Evolutionary conservation across 306 rosid species (phyloP).

Genomic region (Pachyrhizus erosus): DNA sequence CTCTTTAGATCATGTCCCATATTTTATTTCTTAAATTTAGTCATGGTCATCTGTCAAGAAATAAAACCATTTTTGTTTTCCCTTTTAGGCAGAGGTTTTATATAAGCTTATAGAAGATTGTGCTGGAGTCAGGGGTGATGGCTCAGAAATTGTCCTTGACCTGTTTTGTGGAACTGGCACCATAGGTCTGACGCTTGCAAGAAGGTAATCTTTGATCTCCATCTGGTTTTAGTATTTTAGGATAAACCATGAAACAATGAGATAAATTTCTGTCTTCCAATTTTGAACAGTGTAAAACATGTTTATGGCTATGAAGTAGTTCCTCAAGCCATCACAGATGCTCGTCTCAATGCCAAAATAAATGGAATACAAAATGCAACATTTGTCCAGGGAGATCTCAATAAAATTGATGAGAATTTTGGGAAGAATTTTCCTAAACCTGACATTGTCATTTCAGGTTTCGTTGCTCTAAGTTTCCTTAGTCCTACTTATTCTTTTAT

Average conservation of each 20-base stretch:
- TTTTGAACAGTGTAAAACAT: constrained; percentile 70
- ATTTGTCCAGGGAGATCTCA: constrained; percentile 92
- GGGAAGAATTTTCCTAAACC: constrained; percentile 92
- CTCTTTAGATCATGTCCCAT: constrained; percentile 2
- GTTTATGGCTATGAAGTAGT: constrained; percentile 95
- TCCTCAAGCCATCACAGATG: constrained; percentile 88
- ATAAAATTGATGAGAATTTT: constrained; percentile 84
- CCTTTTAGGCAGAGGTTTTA: constrained; percentile 84
- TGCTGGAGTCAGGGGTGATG: constrained; percentile 84
- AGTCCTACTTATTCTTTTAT: constrained; percentile 3
- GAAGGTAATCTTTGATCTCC: constrained; percentile 57
- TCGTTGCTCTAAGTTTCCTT: constrained; percentile 24
- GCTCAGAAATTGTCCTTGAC: constrained; percentile 93
- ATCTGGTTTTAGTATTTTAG: constrained; percentile 32
- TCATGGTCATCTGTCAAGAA: constrained; percentile 31
- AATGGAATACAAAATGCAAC: constrained; percentile 85
- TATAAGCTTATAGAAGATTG: constrained; percentile 84
- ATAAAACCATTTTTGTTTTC: constrained; percentile 32
- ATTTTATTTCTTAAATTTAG: constrained; percentile 39
- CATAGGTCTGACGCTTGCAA: constrained; percentile 91
- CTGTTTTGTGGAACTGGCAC: constrained; percentile 99
- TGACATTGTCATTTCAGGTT: constrained; percentile 90
- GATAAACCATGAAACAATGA: constrained; percentile 21
- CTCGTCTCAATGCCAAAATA: constrained; percentile 75
- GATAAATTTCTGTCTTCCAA: constrained; percentile 29